Conservation (phyloP, 805 yeast genomes). For the Myxozyma nipponensis region DNA sequence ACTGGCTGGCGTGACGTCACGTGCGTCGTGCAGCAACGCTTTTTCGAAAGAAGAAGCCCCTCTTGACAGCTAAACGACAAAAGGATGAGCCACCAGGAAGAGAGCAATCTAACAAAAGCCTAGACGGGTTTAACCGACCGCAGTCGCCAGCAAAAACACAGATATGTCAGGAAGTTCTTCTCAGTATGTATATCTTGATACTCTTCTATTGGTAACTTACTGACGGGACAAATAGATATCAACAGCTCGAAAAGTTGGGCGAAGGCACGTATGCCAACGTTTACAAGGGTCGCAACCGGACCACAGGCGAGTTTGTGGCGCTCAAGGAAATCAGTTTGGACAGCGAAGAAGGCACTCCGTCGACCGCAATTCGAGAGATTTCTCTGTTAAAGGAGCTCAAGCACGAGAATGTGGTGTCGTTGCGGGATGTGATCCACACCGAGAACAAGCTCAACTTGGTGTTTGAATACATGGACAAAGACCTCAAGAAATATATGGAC, state of each 20-base stretch:
- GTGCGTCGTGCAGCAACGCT: too few species aligned
- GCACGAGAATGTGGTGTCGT: conserved; percentile 86
- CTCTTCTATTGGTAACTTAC: not conserved
- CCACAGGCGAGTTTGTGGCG: conserved; percentile 87
- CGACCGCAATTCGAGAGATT: conserved; percentile 95
- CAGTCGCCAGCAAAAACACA: too few species aligned
- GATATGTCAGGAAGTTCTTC: conserved; percentile 11
- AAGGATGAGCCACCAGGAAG: too few species aligned
- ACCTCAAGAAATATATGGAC: conserved; percentile 93
- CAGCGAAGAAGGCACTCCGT: conserved; percentile 97
- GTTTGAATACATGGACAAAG: conserved; percentile 90
- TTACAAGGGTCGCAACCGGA: conserved; percentile 83
- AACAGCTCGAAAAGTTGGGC: conserved; percentile 68
- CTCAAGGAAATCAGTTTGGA: conserved; percentile 91
- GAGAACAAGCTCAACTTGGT: conserved; percentile 93
- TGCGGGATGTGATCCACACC: conserved; percentile 94
- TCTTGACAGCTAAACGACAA: too few species aligned
- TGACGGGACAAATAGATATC: conserved; percentile 5
- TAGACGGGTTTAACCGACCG: too few species aligned
- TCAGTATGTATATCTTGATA: conserved; percentile 1
- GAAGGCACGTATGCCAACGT: conserved; percentile 99
- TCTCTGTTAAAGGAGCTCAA: conserved; percentile 91
- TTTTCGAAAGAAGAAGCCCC: too few species aligned
- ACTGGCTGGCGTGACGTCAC: too few species aligned
- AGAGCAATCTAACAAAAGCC: too few species aligned